These are phyloP conservation scores for Borovskyia barvae DNA, from an alignment of 208 protist species.

Conservation along the genomic window DNA sequence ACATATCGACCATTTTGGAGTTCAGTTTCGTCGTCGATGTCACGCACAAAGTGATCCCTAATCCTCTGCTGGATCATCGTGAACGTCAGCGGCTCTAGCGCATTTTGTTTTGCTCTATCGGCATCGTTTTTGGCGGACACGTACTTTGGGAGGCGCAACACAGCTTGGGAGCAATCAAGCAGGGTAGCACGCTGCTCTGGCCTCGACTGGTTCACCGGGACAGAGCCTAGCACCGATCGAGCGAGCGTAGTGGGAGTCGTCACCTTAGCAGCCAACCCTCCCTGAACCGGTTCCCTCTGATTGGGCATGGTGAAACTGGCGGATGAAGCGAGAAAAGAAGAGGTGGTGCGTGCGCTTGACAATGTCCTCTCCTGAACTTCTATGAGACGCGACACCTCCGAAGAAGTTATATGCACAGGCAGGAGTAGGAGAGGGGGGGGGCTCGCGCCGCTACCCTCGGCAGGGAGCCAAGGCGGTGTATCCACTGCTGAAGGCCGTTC, in stretches of 20 bases:
- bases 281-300: too few species aligned
- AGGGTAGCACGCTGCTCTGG: slow-evolving; percentile 1
- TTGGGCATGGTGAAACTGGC: too few species aligned
- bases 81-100: slow-evolving; percentile 17
- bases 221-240: not conserved
- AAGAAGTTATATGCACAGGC: too few species aligned
- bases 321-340: too few species aligned
- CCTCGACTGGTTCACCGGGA: slow-evolving; percentile 8
- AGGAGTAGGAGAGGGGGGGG: too few species aligned
- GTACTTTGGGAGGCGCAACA: slow-evolving; percentile 13
- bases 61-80: slow-evolving; percentile 33
- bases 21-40: slow-evolving; percentile 25
- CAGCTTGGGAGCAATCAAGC: slow-evolving; percentile 24
- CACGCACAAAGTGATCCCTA: slow-evolving; percentile 27
- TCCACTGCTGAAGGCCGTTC: too few species aligned
- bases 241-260: not conserved
- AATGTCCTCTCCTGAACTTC: too few species aligned
- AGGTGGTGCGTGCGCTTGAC: too few species aligned
- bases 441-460: too few species aligned
- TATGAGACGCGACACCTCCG: too few species aligned
- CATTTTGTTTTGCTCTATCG: not conserved
- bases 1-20: slow-evolving; percentile 12
- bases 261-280: too few species aligned
- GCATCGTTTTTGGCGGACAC: slow-evolving; percentile 12
- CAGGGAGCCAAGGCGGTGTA: too few species aligned